Conservation (phyloP, 306 rosid species). For the Quercus engelmannii region DNA sequence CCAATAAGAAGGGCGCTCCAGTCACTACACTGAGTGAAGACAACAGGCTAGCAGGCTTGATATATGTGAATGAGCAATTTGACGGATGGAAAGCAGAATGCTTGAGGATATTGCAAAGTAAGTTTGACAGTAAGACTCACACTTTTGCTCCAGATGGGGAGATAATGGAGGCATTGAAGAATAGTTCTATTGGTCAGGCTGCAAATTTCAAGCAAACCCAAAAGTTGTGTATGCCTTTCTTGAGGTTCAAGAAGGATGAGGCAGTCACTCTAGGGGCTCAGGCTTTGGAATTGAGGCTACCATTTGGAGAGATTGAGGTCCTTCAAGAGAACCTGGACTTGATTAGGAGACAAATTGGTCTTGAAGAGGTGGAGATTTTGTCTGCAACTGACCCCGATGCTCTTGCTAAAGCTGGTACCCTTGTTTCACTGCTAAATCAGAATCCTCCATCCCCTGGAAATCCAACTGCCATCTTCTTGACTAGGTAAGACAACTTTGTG, state of each 20-base stretch:
- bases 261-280: conserved; percentile 61
- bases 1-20: conserved; percentile 58
- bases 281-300: conserved; percentile 73
- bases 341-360: conserved; percentile 76
- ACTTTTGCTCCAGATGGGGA: conserved; percentile 56
- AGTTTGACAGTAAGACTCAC: conserved; percentile 37
- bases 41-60: conserved; percentile 47
- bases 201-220: conserved; percentile 58
- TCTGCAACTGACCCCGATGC: conserved; percentile 55
- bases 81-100: conserved; percentile 93
- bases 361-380: conserved; percentile 67
- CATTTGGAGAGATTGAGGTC: conserved; percentile 79
- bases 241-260: conserved; percentile 78
- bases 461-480: conserved; percentile 82
- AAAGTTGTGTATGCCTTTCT: conserved; percentile 82
- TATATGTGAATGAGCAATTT: conserved; percentile 75
- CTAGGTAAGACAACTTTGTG: conserved; percentile 12
- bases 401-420: conserved; percentile 61
- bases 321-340: conserved; percentile 72
- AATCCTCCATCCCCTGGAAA: conserved; percentile 90
- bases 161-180: conserved; percentile 56
- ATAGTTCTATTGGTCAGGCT: conserved; percentile 56
- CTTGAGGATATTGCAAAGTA: conserved; percentile 58
- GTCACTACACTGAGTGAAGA: conserved; percentile 37
- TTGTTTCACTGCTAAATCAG: conserved; percentile 48